phyloP scores from a whole-genome alignment of 164 flowering plant species.

The Euptelea pleiosperma region DNA sequence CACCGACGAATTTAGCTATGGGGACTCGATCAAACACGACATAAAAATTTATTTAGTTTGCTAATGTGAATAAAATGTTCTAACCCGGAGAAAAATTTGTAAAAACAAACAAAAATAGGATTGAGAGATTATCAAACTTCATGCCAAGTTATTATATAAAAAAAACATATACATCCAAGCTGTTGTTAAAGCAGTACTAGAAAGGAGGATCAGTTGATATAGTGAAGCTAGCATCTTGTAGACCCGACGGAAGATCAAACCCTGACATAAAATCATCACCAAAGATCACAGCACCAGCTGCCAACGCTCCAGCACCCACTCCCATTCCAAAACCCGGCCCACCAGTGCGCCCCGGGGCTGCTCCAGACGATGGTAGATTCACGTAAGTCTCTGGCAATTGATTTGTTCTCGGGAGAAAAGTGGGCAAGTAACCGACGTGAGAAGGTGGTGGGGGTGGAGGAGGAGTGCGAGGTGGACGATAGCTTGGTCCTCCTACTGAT shows the following conservation, averaged over 20 bases:
- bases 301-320: conserved; percentile 69
- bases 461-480: conserved; percentile 36
- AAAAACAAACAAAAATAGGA: too few species aligned
- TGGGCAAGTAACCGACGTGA: conserved; percentile 57
- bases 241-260: conserved; percentile 39
- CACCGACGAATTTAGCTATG: too few species aligned
- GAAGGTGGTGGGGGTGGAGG: conserved; percentile 53
- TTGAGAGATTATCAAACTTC: too few species aligned
- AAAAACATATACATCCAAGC: too few species aligned
- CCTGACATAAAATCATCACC: conserved; percentile 85
- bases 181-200: too few species aligned
- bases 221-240: conserved; percentile 24
- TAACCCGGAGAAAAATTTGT: too few species aligned
- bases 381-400: conserved; percentile 29
- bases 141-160: too few species aligned
- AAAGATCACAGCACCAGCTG: conserved; percentile 72
- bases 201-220: conserved; percentile 21
- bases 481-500: conserved; percentile 25
- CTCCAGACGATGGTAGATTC: conserved; percentile 48
- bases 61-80: too few species aligned
- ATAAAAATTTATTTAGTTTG: too few species aligned
- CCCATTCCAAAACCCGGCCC: conserved; percentile 62
- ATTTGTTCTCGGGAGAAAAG: conserved; percentile 44
- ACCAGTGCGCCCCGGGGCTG: conserved; percentile 28
- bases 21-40: too few species aligned